Percentiles rank a stretch among this genome's conserved stretches.
These are phyloP conservation scores for Panus rudis DNA, from an alignment of 768 basidiomycete genomes.

Conservation along the genomic window DNA sequence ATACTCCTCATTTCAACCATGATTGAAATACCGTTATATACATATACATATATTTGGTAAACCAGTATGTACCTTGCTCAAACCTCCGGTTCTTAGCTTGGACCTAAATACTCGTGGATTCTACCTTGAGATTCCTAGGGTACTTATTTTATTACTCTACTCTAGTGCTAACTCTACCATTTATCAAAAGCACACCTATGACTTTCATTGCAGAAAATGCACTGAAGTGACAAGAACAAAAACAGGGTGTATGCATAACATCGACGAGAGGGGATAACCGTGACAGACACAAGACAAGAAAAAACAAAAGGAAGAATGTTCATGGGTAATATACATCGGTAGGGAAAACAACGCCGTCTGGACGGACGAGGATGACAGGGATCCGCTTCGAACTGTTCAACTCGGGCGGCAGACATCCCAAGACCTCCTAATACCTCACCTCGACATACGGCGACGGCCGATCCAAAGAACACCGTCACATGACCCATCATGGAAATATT, in stretches of 20 bases:
- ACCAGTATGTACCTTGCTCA: no score
- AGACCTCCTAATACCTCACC: conserved; percentile 79
- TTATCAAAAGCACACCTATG: neutral
- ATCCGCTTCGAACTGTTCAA: conserved; percentile 60
- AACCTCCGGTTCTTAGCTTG: no score
- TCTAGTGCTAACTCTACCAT: no score
- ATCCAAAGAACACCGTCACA: conserved; percentile 78
- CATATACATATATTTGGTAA: no score
- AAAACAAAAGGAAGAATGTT: conserved; percentile 20
- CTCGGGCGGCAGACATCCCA: conserved; percentile 77
- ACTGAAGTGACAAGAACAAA: conserved; percentile 17
- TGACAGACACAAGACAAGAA: no score
- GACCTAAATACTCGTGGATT: no score
- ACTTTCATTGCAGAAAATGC: neutral
- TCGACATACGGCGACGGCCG: conserved; percentile 83
- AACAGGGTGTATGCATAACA: conserved; percentile 15
- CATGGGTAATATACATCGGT: conserved; percentile 77
- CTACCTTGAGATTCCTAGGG: no score
- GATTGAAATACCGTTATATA: no score
- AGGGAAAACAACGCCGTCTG: conserved; percentile 85
- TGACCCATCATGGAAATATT: conserved; percentile 83
- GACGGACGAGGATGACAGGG: conserved; percentile 74
- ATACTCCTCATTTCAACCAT: no score
- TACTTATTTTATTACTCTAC: no score
- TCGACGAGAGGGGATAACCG: no score